These are phyloP conservation scores for Venturiaceae sp. DNA, from an alignment of 2,329 filamentous ascomycete genomes.

Conservation along the genomic window DNA sequence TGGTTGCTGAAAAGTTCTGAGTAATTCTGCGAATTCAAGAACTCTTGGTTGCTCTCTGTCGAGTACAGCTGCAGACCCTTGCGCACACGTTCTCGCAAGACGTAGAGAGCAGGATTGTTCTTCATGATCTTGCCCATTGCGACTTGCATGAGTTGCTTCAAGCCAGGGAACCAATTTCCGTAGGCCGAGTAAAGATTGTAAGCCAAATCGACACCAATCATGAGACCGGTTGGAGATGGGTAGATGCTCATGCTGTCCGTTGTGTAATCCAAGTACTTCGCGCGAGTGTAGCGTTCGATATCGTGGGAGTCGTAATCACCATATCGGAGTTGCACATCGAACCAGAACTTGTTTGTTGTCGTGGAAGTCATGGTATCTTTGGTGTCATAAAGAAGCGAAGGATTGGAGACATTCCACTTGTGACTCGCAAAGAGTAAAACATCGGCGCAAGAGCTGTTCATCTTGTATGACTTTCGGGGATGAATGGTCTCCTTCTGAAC, in stretches of 20 bases:
- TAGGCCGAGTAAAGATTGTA: slow-evolving; percentile 99
- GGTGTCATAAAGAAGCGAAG: slow-evolving; percentile 87
- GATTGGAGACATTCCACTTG: slow-evolving; percentile 96
- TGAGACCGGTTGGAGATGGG: slow-evolving; percentile 88
- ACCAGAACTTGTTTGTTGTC: slow-evolving; percentile 98
- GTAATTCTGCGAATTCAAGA: slow-evolving; percentile 98
- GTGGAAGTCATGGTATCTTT: slow-evolving; percentile 92
- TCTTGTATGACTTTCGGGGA: slow-evolving; percentile 99
- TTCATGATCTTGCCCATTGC: slow-evolving; percentile 99
- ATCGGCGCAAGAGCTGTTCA: slow-evolving; percentile 98
- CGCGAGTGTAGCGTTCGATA: slow-evolving; percentile 93
- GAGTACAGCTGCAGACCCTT: slow-evolving; percentile 98
- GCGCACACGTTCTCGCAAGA: slow-evolving; percentile 91
- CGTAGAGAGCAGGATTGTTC: slow-evolving; percentile 92
- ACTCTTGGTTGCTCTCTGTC: slow-evolving; percentile 98
- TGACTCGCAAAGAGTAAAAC: slow-evolving; percentile 94
- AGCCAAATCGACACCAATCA: slow-evolving; percentile 95
- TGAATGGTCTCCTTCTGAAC: slow-evolving; percentile 99
- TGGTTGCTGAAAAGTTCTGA: slow-evolving; percentile 98
- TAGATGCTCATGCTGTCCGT: slow-evolving; percentile 99
- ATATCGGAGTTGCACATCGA: slow-evolving; percentile 93
- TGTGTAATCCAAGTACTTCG: slow-evolving; percentile 98
- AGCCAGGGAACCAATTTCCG: slow-evolving; percentile 94
- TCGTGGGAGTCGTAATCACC: slow-evolving; percentile 99
- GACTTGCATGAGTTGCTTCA: slow-evolving; percentile 92